phyloP scores from a whole-genome alignment of 306 rosid species.

The Hippophae tibetana region DNA sequence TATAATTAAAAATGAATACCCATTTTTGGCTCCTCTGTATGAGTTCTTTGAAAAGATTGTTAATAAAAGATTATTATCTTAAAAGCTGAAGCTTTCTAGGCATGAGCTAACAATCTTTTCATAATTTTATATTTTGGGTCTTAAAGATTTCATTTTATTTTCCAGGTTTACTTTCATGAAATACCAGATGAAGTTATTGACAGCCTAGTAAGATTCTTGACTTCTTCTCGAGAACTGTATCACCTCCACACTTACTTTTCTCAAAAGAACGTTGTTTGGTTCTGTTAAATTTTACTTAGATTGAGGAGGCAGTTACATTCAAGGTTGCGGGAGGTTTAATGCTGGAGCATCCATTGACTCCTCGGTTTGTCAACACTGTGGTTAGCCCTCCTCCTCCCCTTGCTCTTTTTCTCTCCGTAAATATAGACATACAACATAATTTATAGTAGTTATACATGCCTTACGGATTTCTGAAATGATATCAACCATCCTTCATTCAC shows the following conservation, averaged over 20 bases:
- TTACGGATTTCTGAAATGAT: neutral
- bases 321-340: constrained; percentile 85
- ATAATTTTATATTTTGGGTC: no score
- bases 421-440: neutral
- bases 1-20: no score
- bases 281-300: constrained; percentile 49
- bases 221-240: constrained; percentile 7
- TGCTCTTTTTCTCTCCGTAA: constrained; percentile 7
- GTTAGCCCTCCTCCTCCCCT: constrained; percentile 32
- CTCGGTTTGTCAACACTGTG: constrained; percentile 81
- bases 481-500: no score
- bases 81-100: no score
- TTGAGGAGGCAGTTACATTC: constrained; percentile 66
- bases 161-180: constrained; percentile 76
- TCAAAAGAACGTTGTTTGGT: constrained; percentile 26
- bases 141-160: neutral
- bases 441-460: neutral
- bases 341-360: constrained; percentile 84
- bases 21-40: no score
- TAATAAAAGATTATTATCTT: no score
- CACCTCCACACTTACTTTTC: constrained; percentile 17
- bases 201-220: constrained; percentile 45
- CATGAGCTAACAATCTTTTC: no score
- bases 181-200: constrained; percentile 79
- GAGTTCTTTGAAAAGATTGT: no score